Percentiles rank a stretch among this genome's conserved stretches.
phyloP scores from a whole-genome alignment of 2,329 filamentous ascomycete genomes.

The Paraconiothyrium sp. region DNA sequence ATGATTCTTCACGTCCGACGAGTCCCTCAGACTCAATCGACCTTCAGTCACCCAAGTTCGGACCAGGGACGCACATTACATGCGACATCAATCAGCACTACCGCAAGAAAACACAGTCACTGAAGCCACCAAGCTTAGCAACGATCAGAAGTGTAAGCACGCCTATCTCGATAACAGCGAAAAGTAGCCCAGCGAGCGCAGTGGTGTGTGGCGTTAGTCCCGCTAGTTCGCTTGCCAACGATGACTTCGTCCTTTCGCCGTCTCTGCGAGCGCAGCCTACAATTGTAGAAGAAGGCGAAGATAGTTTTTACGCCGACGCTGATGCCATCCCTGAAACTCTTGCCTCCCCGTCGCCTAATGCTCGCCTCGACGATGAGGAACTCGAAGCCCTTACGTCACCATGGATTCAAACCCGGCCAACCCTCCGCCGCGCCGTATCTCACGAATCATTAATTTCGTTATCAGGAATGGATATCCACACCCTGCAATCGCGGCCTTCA shows the following conservation, averaged over 20 bases:
- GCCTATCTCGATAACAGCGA: conserved; percentile 43
- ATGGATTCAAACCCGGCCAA: conserved; percentile 47
- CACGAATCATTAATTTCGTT: conserved; percentile 92
- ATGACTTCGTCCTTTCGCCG: conserved; percentile 41
- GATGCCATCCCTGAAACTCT: conserved; percentile 26
- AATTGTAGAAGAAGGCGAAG: conserved; percentile 50
- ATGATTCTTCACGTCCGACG: conserved; percentile 76
- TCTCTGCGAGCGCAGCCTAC: conserved; percentile 38
- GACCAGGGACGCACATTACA: conserved; percentile 36
- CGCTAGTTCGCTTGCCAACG: conserved; percentile 41
- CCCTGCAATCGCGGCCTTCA: conserved; percentile 76
- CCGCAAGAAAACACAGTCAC: conserved; percentile 35
- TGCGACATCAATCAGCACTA: conserved; percentile 32
- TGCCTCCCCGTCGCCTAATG: conserved; percentile 30
- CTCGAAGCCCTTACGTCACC: conserved; percentile 43
- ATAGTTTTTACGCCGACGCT: conserved; percentile 22
- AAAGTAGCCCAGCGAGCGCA: conserved; percentile 46
- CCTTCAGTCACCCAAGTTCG: conserved; percentile 68
- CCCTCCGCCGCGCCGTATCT: conserved; percentile 73
- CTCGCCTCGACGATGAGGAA: conserved; percentile 31
- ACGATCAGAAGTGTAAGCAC: conserved; percentile 45
- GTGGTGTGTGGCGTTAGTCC: conserved; percentile 45
- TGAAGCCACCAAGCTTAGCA: conserved; percentile 42
- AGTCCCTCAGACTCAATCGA: conserved; percentile 79
- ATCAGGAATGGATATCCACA: conserved; percentile 88